Conservation (phyloP, 805 yeast genomes). For the Myxozyma kluyveri region DNA sequence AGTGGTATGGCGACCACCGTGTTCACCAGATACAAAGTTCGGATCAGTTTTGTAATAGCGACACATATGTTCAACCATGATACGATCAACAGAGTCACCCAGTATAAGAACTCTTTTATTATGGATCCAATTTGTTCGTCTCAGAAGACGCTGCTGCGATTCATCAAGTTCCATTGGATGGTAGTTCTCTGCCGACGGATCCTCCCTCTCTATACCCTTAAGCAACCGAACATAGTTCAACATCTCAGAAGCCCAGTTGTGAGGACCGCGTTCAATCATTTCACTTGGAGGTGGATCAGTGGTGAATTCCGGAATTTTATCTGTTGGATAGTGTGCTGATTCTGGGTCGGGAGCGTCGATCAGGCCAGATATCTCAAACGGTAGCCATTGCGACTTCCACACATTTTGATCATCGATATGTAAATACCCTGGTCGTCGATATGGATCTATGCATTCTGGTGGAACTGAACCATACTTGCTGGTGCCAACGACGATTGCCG, state of each 20-base stretch:
- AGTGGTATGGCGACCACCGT: conserved; percentile 27
- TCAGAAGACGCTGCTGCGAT: conserved; percentile 11
- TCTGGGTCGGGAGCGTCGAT: conserved; percentile 17
- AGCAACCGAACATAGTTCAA: conserved; percentile 6
- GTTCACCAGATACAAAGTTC: neutral
- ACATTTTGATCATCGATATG: conserved; percentile 2
- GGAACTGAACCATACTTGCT: no score
- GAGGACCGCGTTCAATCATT: conserved; percentile 12
- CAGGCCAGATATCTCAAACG: conserved; percentile 6
- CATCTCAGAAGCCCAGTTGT: conserved; percentile 19
- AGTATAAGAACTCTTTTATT: conserved; percentile 22
- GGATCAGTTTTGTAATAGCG: conserved; percentile 1
- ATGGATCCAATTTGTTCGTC: conserved; percentile 24
- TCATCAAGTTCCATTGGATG: neutral
- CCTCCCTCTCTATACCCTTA: neutral
- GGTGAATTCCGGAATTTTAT: conserved; percentile 16
- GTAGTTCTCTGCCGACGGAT: neutral
- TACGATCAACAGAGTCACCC: conserved; percentile 28
- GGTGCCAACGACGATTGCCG: no score
- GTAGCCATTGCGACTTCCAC: conserved; percentile 18
- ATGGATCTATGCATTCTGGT: conserved; percentile 26
- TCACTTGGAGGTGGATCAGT: conserved; percentile 14
- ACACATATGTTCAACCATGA: conserved; percentile 24
- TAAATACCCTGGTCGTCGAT: conserved; percentile 22
- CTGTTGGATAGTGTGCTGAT: conserved; percentile 22